Evolutionary conservation across 352 stramenopile species (phyloP), one percentile per base, ranked within the genome.

Genomic region (Globisporangium radiosum): DNA sequence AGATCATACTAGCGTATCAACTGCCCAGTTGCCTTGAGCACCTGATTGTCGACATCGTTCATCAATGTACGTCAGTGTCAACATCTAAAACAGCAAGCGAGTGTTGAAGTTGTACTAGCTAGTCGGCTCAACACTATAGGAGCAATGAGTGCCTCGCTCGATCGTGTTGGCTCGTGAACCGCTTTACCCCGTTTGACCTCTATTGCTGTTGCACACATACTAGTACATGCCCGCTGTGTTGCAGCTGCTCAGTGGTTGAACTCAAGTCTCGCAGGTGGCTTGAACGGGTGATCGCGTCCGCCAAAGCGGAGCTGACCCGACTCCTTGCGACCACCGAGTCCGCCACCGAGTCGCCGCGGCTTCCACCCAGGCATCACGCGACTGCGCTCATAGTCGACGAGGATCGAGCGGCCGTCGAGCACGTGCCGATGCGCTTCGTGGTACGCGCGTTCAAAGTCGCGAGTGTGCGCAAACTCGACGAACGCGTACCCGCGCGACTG

Each of bases 361-460:
- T 94, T 94, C 85, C 85, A 94, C 1, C 77, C 81, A 13, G 74
- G 71, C 81, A 94, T 91, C 40, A 90, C 77, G 39, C 85, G 75
- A 54, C 75, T 76, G 42, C 85, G 80, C 59, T 94, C 85, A 59
- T 74, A 94, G 43, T 92, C 85, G 44, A 92, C 85, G 11, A 94
- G 69, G 33, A 94, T 77, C 0, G 58, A 58, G 44, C 69, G 76
- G 5, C 77, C 82, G 49, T 94, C 85, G 49, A 92, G 69, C 47
- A 73, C 64, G 0, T 66, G 70, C 19, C 71, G 65, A 59, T 94
- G 76, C n/a, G 75, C 68, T 10, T 71, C 59, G 44, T 66, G 62
- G 54, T 91, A 92, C 7, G 85, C 85, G 38, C 59, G 61, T 56
- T 73, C 70, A 50, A 90, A 92, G 48, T 73, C 69, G 19, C 64